Evolutionary conservation across 129 eudicot genomes (phyloP), one percentile per base, ranked within the genome.

Genomic region (Escallonia rubra): DNA sequence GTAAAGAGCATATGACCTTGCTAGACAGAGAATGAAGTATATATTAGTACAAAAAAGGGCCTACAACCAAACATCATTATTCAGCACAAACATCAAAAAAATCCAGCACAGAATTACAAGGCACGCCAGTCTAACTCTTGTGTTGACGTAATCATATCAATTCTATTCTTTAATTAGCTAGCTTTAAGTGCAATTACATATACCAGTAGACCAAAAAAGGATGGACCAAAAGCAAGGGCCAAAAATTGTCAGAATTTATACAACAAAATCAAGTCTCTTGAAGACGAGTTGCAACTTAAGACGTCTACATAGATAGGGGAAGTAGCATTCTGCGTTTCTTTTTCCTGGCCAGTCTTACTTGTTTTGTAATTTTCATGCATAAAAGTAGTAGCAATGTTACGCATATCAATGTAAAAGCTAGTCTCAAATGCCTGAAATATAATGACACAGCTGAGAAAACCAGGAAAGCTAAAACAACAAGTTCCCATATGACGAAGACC

Each of bases 251-350:
- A 66, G 73, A 85, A 68, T 78, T 79, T 87, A 79, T 82, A 74
- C 57, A 69, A 71, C 42, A 42, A 70, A 65, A 58, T 56, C 44
- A 59, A 45, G 39, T 75, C 51, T 43, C 44, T 73, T n/a, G 40
- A 70, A 68, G 38, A 56, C 56, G 10, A 16, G 65, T 57, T 43
- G 64, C 47, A 61, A 60, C 10, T 64, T 70, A 56, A 12, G 43
- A 56, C 43, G 46, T 67, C 80, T 78, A 92, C 96, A 89, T 93
- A 15, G 96, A 93, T 72, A 93, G 72, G 14, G 99, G 99, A 70
- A 93, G 96, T 81, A 93, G 96, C 99, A 93, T 86, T 79, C 96
- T 85, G 80, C 96, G 87, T 77, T 86, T 85, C 92, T 89, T 93
- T 82, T 86, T 93, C 78, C 90, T 80, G 63, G 89, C 91, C 71